Evolutionary conservation across 2,329 filamentous ascomycete species (phyloP), one percentile per base, ranked within the genome.

Genomic region (Fusarium circinatum): DNA sequence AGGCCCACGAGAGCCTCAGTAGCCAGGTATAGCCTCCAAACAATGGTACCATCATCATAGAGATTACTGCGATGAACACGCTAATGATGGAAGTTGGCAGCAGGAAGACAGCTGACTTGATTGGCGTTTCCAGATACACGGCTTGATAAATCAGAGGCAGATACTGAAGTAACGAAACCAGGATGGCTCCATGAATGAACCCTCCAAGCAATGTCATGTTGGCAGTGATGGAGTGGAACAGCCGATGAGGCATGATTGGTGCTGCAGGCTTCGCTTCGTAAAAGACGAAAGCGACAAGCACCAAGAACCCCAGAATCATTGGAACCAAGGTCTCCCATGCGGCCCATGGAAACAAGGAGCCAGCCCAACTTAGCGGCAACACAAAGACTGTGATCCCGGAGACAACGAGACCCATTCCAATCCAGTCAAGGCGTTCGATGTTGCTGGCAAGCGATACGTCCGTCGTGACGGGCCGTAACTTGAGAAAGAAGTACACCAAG

Each of bases 131-230:
- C n/a, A 68, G 11, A 14, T 68, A 68, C 5, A 68, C 64, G 5
- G 66, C 56, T 17, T 68, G 66, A 15, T 32, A 68, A 4, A 68
- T 51, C n/a, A 68, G 22, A 0, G 66, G 66, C 10, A 68, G 20
- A 8, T 68, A 68, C 12, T 68, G 66, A 4, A 68, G 14, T 9
- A 68, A 9, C 1, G 66, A 68, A n/a, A 68, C 48, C 13, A 68
- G 64, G 10, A 68, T 63, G 0, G 66, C 38, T 2, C 66, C 66
- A 10, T 68, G 66, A 3, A 68, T 51, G 17, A 68, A 68, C 5
- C 66, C 66, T 4, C 66, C 66, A 0, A 62, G n/a, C n/a, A 68
- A 68, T 17, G 66, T 63, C 66, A 68, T 68, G 4, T 68, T 68
- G 14, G 66, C 66, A 9, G 66, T 68, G 17, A 51, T 51, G n/a